Evolutionary conservation across 805 yeast genomes (phyloP).

Genomic region (Candida succiphila): DNA sequence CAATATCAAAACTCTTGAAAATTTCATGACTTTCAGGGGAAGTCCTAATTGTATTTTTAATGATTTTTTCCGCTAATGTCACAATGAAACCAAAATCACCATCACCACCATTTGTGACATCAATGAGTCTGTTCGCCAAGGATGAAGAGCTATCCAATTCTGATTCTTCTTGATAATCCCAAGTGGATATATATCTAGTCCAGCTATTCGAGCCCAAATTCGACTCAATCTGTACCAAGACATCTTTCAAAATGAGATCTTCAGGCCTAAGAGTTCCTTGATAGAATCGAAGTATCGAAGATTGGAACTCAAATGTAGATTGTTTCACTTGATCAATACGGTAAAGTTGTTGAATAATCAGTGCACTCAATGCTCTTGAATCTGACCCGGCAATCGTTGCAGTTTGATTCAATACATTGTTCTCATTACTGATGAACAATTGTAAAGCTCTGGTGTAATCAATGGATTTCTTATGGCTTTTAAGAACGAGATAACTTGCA

Average conservation of each 20-base stretch:
- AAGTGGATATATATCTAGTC: conserved; percentile 49
- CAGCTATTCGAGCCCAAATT: conserved; percentile 41
- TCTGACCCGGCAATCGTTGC: conserved; percentile 14
- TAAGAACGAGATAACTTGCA: conserved; percentile 26
- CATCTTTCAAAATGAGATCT: conserved; percentile 50
- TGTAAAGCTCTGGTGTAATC: conserved; percentile 50
- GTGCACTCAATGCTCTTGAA: conserved; percentile 31
- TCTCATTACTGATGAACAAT: conserved; percentile 45
- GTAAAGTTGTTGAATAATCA: conserved; percentile 41
- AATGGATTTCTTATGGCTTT: conserved; percentile 24
- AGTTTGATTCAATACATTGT: conserved; percentile 22
- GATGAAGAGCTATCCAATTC: not conserved
- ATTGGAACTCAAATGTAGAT: conserved; percentile 37
- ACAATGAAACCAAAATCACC: conserved; percentile 34
- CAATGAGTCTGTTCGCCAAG: not conserved
- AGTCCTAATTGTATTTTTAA: conserved; percentile 36
- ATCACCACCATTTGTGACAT: not conserved
- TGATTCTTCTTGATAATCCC: conserved; percentile 45
- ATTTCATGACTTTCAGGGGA: conserved; percentile 17
- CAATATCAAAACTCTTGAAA: conserved; percentile 18
- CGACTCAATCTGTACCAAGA: conserved; percentile 51
- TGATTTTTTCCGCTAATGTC: conserved; percentile 36
- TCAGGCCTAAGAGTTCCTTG: conserved; percentile 51
- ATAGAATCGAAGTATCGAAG: conserved; percentile 41
- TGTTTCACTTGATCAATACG: conserved; percentile 32